A percentile compares a stretch with the other conserved stretches of the same genome.
Evolutionary conservation across 192 early-diverging fungal species (phyloP).

Genomic region (Powellomyces hirtus): DNA sequence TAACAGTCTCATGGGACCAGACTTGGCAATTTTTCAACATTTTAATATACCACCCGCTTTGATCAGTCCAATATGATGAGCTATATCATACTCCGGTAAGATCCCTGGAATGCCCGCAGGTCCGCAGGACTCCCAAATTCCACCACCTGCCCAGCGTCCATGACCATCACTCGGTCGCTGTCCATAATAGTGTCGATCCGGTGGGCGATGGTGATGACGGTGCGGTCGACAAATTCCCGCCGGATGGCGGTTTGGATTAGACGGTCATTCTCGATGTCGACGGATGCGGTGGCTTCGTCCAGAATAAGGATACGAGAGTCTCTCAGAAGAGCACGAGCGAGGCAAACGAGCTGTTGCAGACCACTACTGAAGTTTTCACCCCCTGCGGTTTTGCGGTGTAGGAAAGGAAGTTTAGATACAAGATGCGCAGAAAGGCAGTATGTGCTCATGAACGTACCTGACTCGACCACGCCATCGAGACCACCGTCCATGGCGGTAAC

Average conservation of each 20-base stretch:
- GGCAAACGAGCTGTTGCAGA: slow-evolving; percentile 63
- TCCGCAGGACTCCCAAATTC: slow-evolving; percentile 70
- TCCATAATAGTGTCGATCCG: slow-evolving; percentile 44
- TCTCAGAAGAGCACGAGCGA: slow-evolving; percentile 58
- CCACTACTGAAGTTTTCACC: slow-evolving; percentile 67
- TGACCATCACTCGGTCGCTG: slow-evolving; percentile 70
- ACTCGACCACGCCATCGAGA: slow-evolving; percentile 72
- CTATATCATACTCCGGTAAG: no score
- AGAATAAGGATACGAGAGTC: slow-evolving; percentile 53
- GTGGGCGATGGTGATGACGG: slow-evolving; percentile 72
- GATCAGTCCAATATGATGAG: no score
- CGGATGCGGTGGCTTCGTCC: slow-evolving; percentile 69
- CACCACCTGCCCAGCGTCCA: slow-evolving; percentile 68
- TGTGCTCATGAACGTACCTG: no score
- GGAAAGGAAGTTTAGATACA: no score
- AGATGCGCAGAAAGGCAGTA: no score
- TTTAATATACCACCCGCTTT: no score
- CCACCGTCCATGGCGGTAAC: slow-evolving; percentile 19
- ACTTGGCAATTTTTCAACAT: no score
- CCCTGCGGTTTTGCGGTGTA: no score
- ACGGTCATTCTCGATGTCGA: slow-evolving; percentile 55
- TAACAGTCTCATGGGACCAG: no score
- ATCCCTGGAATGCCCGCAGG: no score
- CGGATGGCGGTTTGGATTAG: slow-evolving; percentile 54
- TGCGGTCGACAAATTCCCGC: slow-evolving; percentile 60